Percentiles rank a stretch among this genome's conserved stretches.
Evolutionary conservation across 768 basidiomycete genomes (phyloP).

Genomic region (Boletus insuetus): DNA sequence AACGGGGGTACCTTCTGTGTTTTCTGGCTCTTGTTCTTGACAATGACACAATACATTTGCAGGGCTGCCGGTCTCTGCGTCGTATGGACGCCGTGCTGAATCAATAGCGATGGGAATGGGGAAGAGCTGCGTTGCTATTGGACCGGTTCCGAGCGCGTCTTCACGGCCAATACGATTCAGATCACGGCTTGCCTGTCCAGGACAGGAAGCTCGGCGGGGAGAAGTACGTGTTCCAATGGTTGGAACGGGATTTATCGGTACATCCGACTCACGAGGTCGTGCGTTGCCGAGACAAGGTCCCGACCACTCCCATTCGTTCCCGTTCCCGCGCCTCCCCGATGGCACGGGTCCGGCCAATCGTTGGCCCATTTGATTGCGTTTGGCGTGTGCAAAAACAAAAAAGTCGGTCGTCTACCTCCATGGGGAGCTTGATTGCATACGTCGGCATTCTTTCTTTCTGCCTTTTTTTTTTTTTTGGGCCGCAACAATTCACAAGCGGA

Average conservation of each 20-base stretch:
- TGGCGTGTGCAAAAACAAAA: not conserved
- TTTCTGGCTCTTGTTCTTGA: not conserved
- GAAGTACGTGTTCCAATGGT: not conserved
- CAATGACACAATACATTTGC: not conserved
- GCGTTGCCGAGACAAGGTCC: not conserved
- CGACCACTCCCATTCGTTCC: not conserved
- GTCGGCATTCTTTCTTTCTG: not conserved
- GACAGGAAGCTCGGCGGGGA: not conserved
- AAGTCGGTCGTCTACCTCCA: conserved; percentile 1
- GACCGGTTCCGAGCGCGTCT: not conserved
- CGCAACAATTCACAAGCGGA: not conserved
- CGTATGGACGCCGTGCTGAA: not conserved
- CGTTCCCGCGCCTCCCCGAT: conserved; percentile 1
- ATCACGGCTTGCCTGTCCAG: too few species aligned
- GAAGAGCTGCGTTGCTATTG: not conserved
- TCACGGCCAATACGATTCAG: not conserved
- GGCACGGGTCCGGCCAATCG: conserved; percentile 6
- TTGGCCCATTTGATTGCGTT: conserved; percentile 1
- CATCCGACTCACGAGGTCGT: not conserved
- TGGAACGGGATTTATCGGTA: not conserved
- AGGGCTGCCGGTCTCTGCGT: conserved; percentile 1
- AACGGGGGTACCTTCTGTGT: not conserved
- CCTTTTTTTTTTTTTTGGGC: not conserved
- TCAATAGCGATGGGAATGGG: not conserved
- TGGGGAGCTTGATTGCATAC: conserved; percentile 6